A percentile compares a stretch with the other conserved stretches of the same genome.
These are phyloP conservation scores for Cardamine chenopodiifolia DNA, from an alignment of 345 rosid species.

Conservation along the genomic window DNA sequence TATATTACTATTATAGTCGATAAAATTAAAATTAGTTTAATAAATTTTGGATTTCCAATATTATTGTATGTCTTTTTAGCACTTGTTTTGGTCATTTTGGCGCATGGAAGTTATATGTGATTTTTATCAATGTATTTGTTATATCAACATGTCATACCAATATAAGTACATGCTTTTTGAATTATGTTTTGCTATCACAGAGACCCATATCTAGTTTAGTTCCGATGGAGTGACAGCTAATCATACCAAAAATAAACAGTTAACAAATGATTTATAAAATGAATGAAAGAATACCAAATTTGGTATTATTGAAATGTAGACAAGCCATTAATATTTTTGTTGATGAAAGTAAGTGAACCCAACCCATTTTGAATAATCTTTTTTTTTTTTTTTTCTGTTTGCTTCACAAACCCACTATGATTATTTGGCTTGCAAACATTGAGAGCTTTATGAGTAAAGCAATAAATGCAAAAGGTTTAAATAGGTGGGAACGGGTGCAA, in stretches of 20 bases:
- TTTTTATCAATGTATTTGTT: background rate
- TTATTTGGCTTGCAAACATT: constrained; percentile 25
- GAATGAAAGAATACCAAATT: constrained; percentile 26
- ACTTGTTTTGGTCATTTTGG: constrained; percentile 12
- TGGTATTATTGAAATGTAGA: background rate
- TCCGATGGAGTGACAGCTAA: constrained; percentile 19
- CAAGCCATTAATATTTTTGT: background rate
- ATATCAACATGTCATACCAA: constrained; percentile 3
- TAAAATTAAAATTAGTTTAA: too few relatives aligned
- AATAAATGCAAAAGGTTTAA: constrained; percentile 26
- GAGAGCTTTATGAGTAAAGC: constrained; percentile 28
- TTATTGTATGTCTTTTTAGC: background rate
- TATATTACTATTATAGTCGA: too few relatives aligned
- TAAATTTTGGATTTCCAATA: background rate
- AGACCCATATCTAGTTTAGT: constrained; percentile 24
- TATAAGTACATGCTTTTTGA: background rate
- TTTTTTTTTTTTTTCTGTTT: background rate
- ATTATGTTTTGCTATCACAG: constrained; percentile 15
- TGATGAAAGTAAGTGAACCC: background rate
- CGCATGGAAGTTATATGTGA: background rate
- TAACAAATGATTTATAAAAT: background rate
- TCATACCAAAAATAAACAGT: constrained; percentile 22
- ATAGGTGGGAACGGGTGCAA: constrained; percentile 37
- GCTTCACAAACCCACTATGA: background rate
- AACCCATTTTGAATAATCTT: constrained; percentile 7